A percentile compares a stretch with the other conserved stretches of the same genome.
phyloP scores from a whole-genome alignment of 2,329 filamentous ascomycete genomes.

The Metarhizium sp. region DNA sequence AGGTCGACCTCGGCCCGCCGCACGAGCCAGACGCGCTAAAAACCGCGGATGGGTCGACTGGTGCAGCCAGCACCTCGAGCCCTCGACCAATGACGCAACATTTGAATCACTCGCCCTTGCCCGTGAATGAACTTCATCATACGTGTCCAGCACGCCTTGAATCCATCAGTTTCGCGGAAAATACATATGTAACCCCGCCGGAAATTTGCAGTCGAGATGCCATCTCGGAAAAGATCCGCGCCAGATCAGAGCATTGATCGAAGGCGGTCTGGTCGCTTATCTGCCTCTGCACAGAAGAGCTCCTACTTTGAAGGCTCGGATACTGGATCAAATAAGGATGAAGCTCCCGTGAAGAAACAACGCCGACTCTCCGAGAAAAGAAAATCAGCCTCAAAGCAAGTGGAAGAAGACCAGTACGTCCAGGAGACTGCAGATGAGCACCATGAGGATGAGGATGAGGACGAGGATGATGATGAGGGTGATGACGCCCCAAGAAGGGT shows the following conservation, averaged over 20 bases:
- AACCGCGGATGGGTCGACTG: too few species aligned
- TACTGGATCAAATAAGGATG: conserved; percentile 3
- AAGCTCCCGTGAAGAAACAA: conserved; percentile 17
- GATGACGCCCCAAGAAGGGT: conserved; percentile 25
- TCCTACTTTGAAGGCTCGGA: conserved; percentile 35
- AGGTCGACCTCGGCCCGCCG: too few species aligned
- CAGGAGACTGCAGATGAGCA: conserved; percentile 17
- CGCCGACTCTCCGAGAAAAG: conserved; percentile 17
- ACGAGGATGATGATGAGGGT: conserved; percentile 15
- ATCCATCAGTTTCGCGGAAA: neutral
- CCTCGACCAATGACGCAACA: conserved; percentile 4
- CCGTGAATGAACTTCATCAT: neutral
- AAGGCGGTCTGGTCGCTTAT: conserved; percentile 38
- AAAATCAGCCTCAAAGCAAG: conserved; percentile 1
- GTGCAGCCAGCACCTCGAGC: too few species aligned
- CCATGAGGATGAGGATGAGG: conserved; percentile 15
- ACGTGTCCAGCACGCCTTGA: neutral
- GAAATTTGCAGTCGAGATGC: neutral
- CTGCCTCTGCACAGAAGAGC: conserved; percentile 37
- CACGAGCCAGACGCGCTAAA: too few species aligned
- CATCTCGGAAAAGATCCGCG: conserved; percentile 1
- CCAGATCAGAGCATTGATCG: conserved; percentile 13
- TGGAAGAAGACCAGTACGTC: conserved; percentile 13
- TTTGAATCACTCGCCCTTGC: neutral
- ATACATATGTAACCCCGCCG: neutral